Base-by-base conservation (phyloP, 176 grass and related monocot genomes). In the Eragrostis nindensis region DNA sequence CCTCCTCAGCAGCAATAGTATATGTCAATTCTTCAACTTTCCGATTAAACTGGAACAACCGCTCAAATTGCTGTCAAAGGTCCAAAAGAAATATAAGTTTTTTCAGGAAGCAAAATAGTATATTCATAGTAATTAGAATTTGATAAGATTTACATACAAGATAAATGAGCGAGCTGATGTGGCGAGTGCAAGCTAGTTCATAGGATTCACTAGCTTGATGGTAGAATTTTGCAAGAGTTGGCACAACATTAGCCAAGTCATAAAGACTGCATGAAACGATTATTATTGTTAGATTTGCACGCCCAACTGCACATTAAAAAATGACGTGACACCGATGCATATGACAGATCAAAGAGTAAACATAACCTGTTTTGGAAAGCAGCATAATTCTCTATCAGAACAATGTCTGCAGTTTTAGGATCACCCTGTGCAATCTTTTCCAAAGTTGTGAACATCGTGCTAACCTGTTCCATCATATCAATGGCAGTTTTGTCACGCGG, bases 341-440 rank as follows among this genome's bases (percentile, higher is more conserved):
- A 73, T 9, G 38, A 71, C 7, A 46, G 27, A 77, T 43, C 60
- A 57, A 89, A 1, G 61, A 42, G 14, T 47, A 69, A 82, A 75
- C 12, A 40, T 85, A 65, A 99, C 96, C 96, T 99, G 86, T 93
- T 95, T 75, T 95, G 93, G 70, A 99, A 99, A 77, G 93, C 90
- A 66, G 96, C 96, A 86, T 99, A 95, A 55, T 99, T 99, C 76
- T 93, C 96, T 70, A 99, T 92, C 48, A 95, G 70, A 73, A 99
- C 85, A 84, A 95, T 93, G 19, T 99, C 96, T 11, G 82, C 81
- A 82, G 79, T 91, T 83, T 81, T 95, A 39, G 92, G 75, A 81
- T 99, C 96, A 61, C 90, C 86, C 62, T 93, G 92, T 62, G 96
- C 96, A 80, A 99, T 91, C 82, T 95, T 99, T 80, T 95, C 93